Evolutionary conservation across 2,329 filamentous ascomycete species (phyloP).

Genomic region (Gliomastix tumulicola): DNA sequence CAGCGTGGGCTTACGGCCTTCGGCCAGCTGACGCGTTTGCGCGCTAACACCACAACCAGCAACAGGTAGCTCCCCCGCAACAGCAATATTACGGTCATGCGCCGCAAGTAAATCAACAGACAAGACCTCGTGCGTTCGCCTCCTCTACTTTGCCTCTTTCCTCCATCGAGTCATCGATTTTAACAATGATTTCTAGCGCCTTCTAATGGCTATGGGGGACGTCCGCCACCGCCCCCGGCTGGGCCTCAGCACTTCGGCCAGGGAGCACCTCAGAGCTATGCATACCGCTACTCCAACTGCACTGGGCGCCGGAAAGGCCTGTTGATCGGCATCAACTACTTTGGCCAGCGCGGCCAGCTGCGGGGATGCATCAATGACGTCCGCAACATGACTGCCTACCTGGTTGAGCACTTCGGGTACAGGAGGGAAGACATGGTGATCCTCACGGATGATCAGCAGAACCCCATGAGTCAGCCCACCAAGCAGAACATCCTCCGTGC

Average conservation of each 20-base stretch:
- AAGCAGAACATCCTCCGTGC: slow-evolving; percentile 92
- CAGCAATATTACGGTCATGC: slow-evolving; percentile 30
- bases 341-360: slow-evolving; percentile 82
- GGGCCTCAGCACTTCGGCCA: slow-evolving; percentile 67
- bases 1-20: too few species aligned
- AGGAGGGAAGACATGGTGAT: slow-evolving; percentile 96
- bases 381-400: slow-evolving; percentile 89
- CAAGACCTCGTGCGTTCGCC: slow-evolving; percentile 39
- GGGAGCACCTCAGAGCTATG: slow-evolving; percentile 73
- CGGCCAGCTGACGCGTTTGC: too few species aligned
- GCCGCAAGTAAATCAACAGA: slow-evolving; percentile 37
- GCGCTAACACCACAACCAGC: too few species aligned
- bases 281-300: slow-evolving; percentile 87
- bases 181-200: too few species aligned
- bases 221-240: slow-evolving; percentile 60
- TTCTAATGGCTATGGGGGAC: too few species aligned
- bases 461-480: slow-evolving; percentile 93
- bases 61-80: slow-evolving; percentile 27
- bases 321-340: slow-evolving; percentile 95
- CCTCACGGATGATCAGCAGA: slow-evolving; percentile 93
- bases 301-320: slow-evolving; percentile 84
- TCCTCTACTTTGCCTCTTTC: too few species aligned
- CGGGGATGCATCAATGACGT: slow-evolving; percentile 96
- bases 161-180: too few species aligned
- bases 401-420: slow-evolving; percentile 86